Evolutionary conservation across 75 land plant genomes (phyloP), one percentile per base, ranked within the genome.

Genomic region (Sequoia sempervirens): DNA sequence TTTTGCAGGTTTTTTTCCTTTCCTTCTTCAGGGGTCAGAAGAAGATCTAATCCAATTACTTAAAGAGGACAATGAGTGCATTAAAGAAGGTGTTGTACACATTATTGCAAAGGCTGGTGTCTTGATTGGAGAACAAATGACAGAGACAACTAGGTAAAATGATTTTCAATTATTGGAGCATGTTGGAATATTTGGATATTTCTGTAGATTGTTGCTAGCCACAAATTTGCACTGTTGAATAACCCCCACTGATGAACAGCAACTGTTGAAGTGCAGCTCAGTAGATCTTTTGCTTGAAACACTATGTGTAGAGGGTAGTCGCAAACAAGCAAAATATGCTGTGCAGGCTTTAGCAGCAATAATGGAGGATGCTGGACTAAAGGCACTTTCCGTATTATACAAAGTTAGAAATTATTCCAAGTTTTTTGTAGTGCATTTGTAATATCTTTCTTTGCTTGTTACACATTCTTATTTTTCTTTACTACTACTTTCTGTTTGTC

Each of bases 321-420:
- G 99, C 34, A 92, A 91, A 89, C 99, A 96, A 85, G 99, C 99
- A 32, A 97, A 97, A 83, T 93, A 93, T 86, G 93, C 98, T 82
- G 96, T 97, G 37, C 92, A 95, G 58, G 99, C 99, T 13, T 86
- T 97, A 40, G 95, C 93, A 54, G 92, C 96, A 70, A 91, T 96
- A 58, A 93, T 94, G 66, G 93, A 91, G 78, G 99, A 97, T 87
- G 95, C 92, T 68, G 99, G 99, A 17, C 91, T 97, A 46, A 94
- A 89, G 88, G 90, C 99, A 70, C 92, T 97, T 18, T 97, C 99
- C 82, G 93, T 97, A 87, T 85, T 97, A 17, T 97, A 96, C 90
- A 95, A 95, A 93, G 99, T 96, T 82, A 54, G 86, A 80, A 41
- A 34, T 20, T 15, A 6, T 58, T 61, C 81, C 50, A 84, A 50